phyloP scores from a whole-genome alignment of 805 yeast genomes.

The Pichia paraexigua region DNA sequence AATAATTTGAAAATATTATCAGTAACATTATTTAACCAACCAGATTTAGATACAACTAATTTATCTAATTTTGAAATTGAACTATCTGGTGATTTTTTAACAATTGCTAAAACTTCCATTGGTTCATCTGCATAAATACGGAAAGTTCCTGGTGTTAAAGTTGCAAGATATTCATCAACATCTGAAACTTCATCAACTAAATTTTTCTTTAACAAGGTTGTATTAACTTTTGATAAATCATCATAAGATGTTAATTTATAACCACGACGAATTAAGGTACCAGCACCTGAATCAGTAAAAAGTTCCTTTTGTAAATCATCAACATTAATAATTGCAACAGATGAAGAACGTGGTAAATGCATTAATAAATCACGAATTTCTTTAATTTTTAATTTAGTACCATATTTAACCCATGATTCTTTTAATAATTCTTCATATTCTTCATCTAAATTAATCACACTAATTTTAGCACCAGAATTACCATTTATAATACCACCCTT shows the following conservation, averaged over 20 bases:
- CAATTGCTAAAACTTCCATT: slow-evolving; percentile 86
- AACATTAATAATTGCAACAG: slow-evolving; percentile 95
- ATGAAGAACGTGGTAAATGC: slow-evolving; percentile 91
- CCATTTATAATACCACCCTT: slow-evolving; percentile 97
- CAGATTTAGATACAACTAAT: slow-evolving; percentile 78
- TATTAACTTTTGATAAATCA: slow-evolving; percentile 53
- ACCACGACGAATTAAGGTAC: slow-evolving; percentile 96
- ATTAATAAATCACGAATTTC: slow-evolving; percentile 92
- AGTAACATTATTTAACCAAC: slow-evolving; percentile 96
- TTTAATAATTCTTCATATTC: slow-evolving; percentile 87
- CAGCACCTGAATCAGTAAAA: slow-evolving; percentile 98
- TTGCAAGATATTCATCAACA: slow-evolving; percentile 74
- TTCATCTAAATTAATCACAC: slow-evolving; percentile 89
- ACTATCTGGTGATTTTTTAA: slow-evolving; percentile 35
- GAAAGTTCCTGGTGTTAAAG: slow-evolving; percentile 45
- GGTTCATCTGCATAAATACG: slow-evolving; percentile 93
- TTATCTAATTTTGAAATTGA: slow-evolving; percentile 68
- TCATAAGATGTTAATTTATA: slow-evolving; percentile 73
- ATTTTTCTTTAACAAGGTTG: slow-evolving; percentile 65
- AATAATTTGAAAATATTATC: slow-evolving; percentile 87
- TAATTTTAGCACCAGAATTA: slow-evolving; percentile 79
- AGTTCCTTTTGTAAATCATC: slow-evolving; percentile 93
- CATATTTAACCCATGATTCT: slow-evolving; percentile 97
- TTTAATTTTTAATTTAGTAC: slow-evolving; percentile 93
- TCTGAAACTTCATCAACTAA: slow-evolving; percentile 68